These are phyloP conservation scores for Paxillus ammoniavirescens DNA, from an alignment of 768 basidiomycete genomes.

Conservation along the genomic window DNA sequence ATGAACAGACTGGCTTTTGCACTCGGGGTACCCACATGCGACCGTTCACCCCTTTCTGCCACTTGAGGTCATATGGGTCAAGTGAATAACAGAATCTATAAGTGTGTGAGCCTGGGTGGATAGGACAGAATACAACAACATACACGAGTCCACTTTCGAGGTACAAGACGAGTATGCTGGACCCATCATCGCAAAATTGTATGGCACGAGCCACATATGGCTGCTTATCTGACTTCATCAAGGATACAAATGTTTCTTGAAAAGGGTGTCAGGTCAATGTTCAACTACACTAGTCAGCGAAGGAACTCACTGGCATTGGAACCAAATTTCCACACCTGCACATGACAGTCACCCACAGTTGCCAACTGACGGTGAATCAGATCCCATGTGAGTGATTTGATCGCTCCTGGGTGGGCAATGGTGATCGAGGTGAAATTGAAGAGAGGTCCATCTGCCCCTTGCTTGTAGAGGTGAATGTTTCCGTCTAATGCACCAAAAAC, in stretches of 20 bases:
- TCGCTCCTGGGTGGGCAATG: background rate
- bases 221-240: background rate
- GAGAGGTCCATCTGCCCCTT: background rate
- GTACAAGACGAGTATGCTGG: conserved; percentile 1
- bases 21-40: background rate
- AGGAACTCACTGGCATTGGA: too few relatives aligned
- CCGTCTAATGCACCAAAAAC: background rate
- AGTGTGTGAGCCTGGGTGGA: background rate
- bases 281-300: too few relatives aligned
- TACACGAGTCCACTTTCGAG: conserved; percentile 4
- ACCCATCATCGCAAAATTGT: conserved; percentile 3
- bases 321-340: background rate
- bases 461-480: background rate
- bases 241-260: background rate
- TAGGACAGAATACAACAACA: background rate
- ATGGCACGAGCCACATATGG: background rate
- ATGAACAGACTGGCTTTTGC: too few relatives aligned
- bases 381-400: background rate
- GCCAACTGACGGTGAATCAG: background rate
- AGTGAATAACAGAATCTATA: background rate
- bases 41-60: conserved; percentile 4
- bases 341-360: background rate
- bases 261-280: background rate
- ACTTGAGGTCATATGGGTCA: conserved; percentile 6
- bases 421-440: background rate